phyloP scores from a whole-genome alignment of 2,329 filamentous ascomycete species.

The Paraphoma sp. region DNA sequence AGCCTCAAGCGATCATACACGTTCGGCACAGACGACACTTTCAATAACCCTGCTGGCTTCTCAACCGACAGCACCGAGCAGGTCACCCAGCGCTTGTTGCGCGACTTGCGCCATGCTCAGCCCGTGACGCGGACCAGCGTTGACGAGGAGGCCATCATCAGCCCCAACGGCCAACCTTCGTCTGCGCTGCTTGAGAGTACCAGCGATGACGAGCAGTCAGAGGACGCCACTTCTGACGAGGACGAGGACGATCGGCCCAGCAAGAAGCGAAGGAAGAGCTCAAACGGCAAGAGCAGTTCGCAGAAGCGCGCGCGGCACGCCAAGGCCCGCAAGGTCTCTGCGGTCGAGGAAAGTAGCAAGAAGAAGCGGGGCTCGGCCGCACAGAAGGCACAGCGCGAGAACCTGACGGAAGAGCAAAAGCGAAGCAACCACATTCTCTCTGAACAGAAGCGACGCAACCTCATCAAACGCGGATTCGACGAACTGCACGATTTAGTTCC shows the following conservation, averaged over 20 bases:
- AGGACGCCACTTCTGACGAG: conserved; percentile 28
- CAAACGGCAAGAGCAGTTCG: conserved; percentile 16
- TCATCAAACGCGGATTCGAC: conserved; percentile 83
- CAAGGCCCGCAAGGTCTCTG: conserved; percentile 31
- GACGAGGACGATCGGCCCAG: conserved; percentile 26
- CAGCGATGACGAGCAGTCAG: conserved; percentile 31
- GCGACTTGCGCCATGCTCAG: conserved; percentile 28
- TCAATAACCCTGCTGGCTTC: conserved; percentile 40
- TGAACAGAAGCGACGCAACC: conserved; percentile 82
- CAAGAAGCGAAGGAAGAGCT: conserved; percentile 37
- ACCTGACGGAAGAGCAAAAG: conserved; percentile 79
- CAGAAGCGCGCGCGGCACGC: conserved; percentile 26
- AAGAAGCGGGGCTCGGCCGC: conserved; percentile 33
- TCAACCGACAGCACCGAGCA: conserved; percentile 28
- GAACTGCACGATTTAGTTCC: conserved; percentile 80
- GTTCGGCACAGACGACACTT: conserved; percentile 45
- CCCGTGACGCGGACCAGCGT: conserved; percentile 15
- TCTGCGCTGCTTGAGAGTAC: conserved; percentile 3
- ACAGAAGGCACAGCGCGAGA: conserved; percentile 54
- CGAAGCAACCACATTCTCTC: conserved; percentile 85
- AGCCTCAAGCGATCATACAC: conserved; percentile 40
- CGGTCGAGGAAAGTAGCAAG: conserved; percentile 27
- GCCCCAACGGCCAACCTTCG: conserved; percentile 10
- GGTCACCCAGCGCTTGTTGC: conserved; percentile 33
- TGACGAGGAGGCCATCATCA: conserved; percentile 14